Evolutionary conservation across 2,329 filamentous ascomycete species (phyloP).

Genomic region (Proliferodiscus dingleyae): DNA sequence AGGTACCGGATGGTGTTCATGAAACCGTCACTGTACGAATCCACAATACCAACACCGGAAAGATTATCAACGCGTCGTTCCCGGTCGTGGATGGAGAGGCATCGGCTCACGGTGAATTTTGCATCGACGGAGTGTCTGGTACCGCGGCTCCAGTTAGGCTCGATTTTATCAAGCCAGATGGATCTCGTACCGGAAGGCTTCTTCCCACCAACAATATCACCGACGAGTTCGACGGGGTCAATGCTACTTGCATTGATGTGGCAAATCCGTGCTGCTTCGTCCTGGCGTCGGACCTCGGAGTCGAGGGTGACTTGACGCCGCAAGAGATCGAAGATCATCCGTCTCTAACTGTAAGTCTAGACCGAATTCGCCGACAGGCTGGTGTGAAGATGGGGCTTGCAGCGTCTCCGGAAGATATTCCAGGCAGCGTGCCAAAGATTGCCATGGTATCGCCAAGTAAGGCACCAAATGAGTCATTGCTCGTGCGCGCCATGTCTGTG

Average conservation of each 20-base stretch:
- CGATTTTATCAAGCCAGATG: constrained; percentile 58
- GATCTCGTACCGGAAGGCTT: constrained; percentile 57
- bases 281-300: constrained; percentile 45
- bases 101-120: constrained; percentile 47
- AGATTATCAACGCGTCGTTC: constrained; percentile 57
- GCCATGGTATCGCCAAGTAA: constrained; percentile 41
- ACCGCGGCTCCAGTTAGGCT: constrained; percentile 52
- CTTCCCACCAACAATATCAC: constrained; percentile 53
- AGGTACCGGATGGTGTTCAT: constrained; percentile 21
- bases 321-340: constrained; percentile 45
- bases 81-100: constrained; percentile 44
- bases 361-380: constrained; percentile 52
- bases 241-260: constrained; percentile 56
- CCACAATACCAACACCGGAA: constrained; percentile 67
- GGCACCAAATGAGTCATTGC: too few species aligned
- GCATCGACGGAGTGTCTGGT: constrained; percentile 60
- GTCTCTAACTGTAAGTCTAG: constrained; percentile 41
- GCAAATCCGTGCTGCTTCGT: constrained; percentile 62
- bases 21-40: constrained; percentile 48
- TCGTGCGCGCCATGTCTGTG: too few species aligned
- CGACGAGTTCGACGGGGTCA: constrained; percentile 46
- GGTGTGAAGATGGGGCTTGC: constrained; percentile 57
- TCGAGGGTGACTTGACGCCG: constrained; percentile 48
- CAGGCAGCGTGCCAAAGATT: constrained; percentile 60
- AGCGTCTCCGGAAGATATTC: constrained; percentile 37